Evolutionary conservation across 2,329 filamentous ascomycete species (phyloP).

Genomic region (Nemania sp.): DNA sequence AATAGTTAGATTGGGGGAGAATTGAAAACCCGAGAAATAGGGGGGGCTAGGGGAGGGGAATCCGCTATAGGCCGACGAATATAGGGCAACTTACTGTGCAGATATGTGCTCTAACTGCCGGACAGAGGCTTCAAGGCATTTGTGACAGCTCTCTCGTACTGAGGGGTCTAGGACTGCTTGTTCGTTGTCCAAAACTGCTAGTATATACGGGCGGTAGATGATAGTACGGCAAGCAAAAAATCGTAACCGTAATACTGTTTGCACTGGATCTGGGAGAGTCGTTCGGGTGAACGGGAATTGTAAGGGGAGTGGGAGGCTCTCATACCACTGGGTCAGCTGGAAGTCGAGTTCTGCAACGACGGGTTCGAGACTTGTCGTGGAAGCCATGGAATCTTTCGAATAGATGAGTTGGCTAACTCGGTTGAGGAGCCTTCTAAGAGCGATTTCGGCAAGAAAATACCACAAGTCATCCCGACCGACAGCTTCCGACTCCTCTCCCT

Average conservation of each 20-base stretch:
- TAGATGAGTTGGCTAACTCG: constrained; percentile 84
- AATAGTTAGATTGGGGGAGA: constrained; percentile 54
- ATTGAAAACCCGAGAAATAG: constrained; percentile 42
- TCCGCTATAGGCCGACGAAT: constrained; percentile 25
- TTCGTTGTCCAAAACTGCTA: constrained; percentile 83
- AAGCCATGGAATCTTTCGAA: constrained; percentile 77
- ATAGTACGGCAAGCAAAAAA: constrained; percentile 90
- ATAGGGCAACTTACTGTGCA: constrained; percentile 71
- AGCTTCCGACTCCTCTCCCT: constrained; percentile 73
- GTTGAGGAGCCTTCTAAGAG: constrained; percentile 80
- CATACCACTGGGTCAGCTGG: constrained; percentile 87
- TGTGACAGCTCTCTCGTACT: constrained; percentile 82
- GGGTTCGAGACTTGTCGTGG: constrained; percentile 79
- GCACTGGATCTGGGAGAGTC: constrained; percentile 77
- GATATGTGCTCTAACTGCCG: constrained; percentile 83
- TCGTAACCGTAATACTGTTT: constrained; percentile 81
- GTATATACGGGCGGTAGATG: constrained; percentile 85
- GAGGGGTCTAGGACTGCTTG: constrained; percentile 76
- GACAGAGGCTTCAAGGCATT: constrained; percentile 83
- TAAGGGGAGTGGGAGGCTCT: constrained; percentile 77
- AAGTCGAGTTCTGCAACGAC: constrained; percentile 85
- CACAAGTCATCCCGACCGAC: constrained; percentile 82
- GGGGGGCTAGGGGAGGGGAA: constrained; percentile 31
- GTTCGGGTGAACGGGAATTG: constrained; percentile 80
- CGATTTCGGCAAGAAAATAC: constrained; percentile 89